Evolutionary conservation across 768 basidiomycete species (phyloP).

Genomic region (Amanita rimosa): DNA sequence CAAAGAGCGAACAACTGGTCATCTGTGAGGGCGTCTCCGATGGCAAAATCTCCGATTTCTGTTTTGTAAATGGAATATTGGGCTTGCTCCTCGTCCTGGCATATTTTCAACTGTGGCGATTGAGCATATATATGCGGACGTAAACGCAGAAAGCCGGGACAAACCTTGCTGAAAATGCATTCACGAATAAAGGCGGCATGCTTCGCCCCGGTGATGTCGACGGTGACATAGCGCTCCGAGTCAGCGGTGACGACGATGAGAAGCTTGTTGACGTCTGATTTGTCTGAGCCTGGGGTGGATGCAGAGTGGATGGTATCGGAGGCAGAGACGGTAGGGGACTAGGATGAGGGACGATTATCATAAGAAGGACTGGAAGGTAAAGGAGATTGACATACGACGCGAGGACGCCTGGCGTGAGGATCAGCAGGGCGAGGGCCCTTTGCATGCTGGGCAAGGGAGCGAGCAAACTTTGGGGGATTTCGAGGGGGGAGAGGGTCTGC

Average conservation of each 20-base stretch:
- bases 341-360: slow-evolving; percentile 16
- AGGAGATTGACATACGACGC: slow-evolving; percentile 23
- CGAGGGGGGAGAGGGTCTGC: neutral
- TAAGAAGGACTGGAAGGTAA: neutral
- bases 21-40: slow-evolving; percentile 62
- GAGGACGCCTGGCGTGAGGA: slow-evolving; percentile 15
- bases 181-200: slow-evolving; percentile 66
- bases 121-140: slow-evolving; percentile 8
- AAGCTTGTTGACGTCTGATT: slow-evolving; percentile 21
- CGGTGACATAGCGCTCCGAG: slow-evolving; percentile 62
- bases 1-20: slow-evolving; percentile 67
- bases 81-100: slow-evolving; percentile 69
- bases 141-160: slow-evolving; percentile 11
- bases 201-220: slow-evolving; percentile 58
- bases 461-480: neutral
- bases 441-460: slow-evolving; percentile 15
- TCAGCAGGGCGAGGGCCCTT: slow-evolving; percentile 4
- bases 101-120: slow-evolving; percentile 53
- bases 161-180: slow-evolving; percentile 69
- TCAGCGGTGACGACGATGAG: slow-evolving; percentile 66
- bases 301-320: slow-evolving; percentile 21
- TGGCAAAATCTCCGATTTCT: slow-evolving; percentile 69
- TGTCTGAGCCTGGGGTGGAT: slow-evolving; percentile 12
- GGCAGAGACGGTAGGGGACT: slow-evolving; percentile 30
- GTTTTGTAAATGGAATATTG: slow-evolving; percentile 79